A percentile compares a stretch with the other conserved stretches of the same genome.
Conservation (phyloP, 805 yeast species). For the Cyberlindnera subsufficiens region DNA sequence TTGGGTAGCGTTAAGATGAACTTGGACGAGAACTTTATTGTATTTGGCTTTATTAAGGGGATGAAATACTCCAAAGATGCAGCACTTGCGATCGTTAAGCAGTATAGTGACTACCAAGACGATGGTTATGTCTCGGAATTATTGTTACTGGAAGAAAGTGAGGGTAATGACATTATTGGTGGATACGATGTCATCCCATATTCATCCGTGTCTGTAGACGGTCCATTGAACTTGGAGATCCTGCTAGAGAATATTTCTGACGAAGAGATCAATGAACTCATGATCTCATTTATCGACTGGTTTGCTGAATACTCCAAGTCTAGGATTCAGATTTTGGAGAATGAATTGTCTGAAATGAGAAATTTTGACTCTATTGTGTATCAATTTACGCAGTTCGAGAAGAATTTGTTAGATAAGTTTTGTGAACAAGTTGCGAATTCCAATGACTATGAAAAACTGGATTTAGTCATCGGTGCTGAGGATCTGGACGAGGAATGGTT, state of each 20-base stretch:
- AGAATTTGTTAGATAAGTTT: slow-evolving; percentile 8
- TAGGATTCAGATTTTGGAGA: slow-evolving; percentile 5
- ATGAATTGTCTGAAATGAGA: neutral
- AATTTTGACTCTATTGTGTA: slow-evolving; percentile 11
- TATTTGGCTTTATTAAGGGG: slow-evolving; percentile 26
- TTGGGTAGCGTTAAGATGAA: slow-evolving; percentile 21
- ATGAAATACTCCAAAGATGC: slow-evolving; percentile 14
- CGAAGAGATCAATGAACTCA: slow-evolving; percentile 14
- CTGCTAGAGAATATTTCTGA: slow-evolving; percentile 13
- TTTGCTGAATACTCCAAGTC: slow-evolving; percentile 11
- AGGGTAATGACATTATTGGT: slow-evolving; percentile 17
- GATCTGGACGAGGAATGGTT: slow-evolving; percentile 21
- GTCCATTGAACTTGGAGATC: slow-evolving; percentile 7
- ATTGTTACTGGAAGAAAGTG: slow-evolving; percentile 15
- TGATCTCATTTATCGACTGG: slow-evolving; percentile 17
- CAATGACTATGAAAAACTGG: slow-evolving; percentile 10
- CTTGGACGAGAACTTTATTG: slow-evolving; percentile 27
- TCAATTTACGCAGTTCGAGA: slow-evolving; percentile 15
- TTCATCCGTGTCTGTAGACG: slow-evolving; percentile 10
- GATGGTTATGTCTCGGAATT: slow-evolving; percentile 11
- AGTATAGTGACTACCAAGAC: slow-evolving; percentile 4
- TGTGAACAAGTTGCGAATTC: neutral
- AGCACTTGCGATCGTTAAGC: slow-evolving; percentile 15
- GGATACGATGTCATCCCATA: slow-evolving; percentile 18
- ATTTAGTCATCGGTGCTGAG: slow-evolving; percentile 16